Evolutionary conservation across 352 stramenopile genomes (phyloP).

Genomic region (Phytophthora boehmeriae): DNA sequence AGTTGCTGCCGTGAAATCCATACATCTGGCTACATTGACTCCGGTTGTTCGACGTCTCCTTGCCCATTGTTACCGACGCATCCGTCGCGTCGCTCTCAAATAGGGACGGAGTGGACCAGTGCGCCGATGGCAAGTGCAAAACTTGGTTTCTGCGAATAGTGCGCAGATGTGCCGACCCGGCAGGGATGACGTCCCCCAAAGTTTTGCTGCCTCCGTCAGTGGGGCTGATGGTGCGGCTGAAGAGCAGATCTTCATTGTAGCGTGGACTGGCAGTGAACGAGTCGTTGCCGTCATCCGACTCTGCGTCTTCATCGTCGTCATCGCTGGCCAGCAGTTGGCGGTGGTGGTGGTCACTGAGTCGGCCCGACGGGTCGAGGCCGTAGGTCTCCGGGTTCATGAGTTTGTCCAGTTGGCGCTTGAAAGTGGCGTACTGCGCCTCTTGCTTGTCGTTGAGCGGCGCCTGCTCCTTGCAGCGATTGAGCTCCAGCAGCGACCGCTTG

Average conservation of each 20-base stretch:
- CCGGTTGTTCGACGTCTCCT: neutral
- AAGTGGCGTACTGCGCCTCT: constrained; percentile 57
- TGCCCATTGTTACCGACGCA: neutral
- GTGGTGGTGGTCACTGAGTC: constrained; percentile 37
- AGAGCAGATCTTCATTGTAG: constrained; percentile 39
- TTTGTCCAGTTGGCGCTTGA: constrained; percentile 70
- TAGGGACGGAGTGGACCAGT: constrained; percentile 22
- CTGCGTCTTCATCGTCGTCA: constrained; percentile 57
- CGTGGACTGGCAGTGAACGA: constrained; percentile 58
- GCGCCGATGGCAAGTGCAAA: constrained; percentile 30
- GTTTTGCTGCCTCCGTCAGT: constrained; percentile 45
- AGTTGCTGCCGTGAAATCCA: neutral
- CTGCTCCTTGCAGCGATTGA: constrained; percentile 61
- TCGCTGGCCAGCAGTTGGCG: constrained; percentile 36
- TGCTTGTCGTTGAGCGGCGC: constrained; percentile 68
- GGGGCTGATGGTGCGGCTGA: constrained; percentile 63
- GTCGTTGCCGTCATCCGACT: constrained; percentile 60
- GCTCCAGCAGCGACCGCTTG: constrained; percentile 70
- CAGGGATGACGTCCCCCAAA: constrained; percentile 49
- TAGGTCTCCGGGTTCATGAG: constrained; percentile 74
- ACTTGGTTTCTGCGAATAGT: constrained; percentile 52
- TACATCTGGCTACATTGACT: neutral
- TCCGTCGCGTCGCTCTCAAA: constrained; percentile 15
- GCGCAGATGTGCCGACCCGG: constrained; percentile 46
- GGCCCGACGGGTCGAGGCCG: constrained; percentile 65